phyloP scores from a whole-genome alignment of 2,329 filamentous ascomycete genomes.

The Fusarium duplospermum region DNA sequence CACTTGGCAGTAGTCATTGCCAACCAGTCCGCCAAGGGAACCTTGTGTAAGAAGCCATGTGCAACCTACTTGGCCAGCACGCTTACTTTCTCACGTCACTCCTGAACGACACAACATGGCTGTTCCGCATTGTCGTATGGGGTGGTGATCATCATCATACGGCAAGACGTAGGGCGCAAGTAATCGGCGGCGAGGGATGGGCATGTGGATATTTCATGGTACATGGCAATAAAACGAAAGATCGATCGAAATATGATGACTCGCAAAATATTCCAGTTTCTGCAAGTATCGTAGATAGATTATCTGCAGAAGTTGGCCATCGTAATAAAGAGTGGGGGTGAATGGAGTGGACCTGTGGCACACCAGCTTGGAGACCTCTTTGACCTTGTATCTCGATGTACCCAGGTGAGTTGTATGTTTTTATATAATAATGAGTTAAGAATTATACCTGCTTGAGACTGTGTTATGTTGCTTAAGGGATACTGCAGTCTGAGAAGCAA shows the following conservation, averaged over 20 bases:
- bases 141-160: background rate
- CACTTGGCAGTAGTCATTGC: background rate
- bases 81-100: background rate
- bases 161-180: background rate
- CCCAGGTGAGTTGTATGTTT: background rate
- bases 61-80: background rate
- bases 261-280: background rate
- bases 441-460: background rate
- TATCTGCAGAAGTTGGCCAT: background rate
- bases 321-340: background rate
- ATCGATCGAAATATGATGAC: background rate
- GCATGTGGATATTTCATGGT: background rate
- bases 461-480: background rate
- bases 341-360: background rate
- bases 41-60: background rate
- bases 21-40: background rate
- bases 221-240: background rate
- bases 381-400: background rate
- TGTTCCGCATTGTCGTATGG: background rate
- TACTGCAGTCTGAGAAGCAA: background rate
- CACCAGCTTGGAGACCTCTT: background rate
- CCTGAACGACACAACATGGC: background rate
- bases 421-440: background rate
- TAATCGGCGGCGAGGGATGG: background rate
- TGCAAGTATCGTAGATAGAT: background rate